Evolutionary conservation across 768 basidiomycete genomes (phyloP).

Genomic region (Jaapia argillacea): DNA sequence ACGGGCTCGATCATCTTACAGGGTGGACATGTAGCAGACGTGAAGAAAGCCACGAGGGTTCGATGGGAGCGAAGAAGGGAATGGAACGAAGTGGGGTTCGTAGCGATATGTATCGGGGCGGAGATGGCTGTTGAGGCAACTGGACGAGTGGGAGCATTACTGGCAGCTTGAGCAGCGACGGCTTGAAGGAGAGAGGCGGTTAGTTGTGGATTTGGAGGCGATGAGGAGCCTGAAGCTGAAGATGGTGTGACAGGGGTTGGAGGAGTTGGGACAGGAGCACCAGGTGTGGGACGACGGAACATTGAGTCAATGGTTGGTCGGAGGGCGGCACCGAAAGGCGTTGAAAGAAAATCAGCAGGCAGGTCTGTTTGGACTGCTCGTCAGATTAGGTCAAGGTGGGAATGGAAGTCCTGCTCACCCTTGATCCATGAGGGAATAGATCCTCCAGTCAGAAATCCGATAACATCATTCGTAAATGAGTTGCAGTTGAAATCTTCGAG

Average conservation of each 20-base stretch:
- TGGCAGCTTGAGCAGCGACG: constrained; percentile 40
- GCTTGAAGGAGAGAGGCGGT: constrained; percentile 46
- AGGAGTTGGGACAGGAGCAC: constrained; percentile 22
- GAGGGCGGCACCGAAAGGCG: constrained; percentile 78
- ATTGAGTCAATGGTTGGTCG: constrained; percentile 88
- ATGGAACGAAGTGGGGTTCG: constrained; percentile 66
- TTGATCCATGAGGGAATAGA: constrained; percentile 77
- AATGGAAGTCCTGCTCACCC: constrained; percentile 32
- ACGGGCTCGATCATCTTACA: constrained; percentile 79
- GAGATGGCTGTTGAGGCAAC: constrained; percentile 23
- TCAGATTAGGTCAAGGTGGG: background rate
- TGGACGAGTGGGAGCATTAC: constrained; percentile 32
- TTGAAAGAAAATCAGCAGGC: constrained; percentile 79
- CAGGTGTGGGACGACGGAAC: constrained; percentile 55
- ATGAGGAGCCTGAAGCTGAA: constrained; percentile 18
- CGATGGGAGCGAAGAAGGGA: constrained; percentile 54
- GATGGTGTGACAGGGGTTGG: constrained; percentile 21
- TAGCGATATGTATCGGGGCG: constrained; percentile 59
- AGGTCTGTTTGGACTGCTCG: constrained; percentile 35
- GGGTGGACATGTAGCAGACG: constrained; percentile 63
- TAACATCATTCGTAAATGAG: constrained; percentile 82
- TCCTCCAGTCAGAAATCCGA: constrained; percentile 80
- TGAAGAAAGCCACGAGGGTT: constrained; percentile 77
- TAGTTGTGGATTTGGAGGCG: constrained; percentile 36
- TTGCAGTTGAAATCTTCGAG: constrained; percentile 85